Percentiles rank a stretch among this genome's conserved stretches.
phyloP scores from a whole-genome alignment of 148 eudicot species.

The Vaccinium darrowii region DNA sequence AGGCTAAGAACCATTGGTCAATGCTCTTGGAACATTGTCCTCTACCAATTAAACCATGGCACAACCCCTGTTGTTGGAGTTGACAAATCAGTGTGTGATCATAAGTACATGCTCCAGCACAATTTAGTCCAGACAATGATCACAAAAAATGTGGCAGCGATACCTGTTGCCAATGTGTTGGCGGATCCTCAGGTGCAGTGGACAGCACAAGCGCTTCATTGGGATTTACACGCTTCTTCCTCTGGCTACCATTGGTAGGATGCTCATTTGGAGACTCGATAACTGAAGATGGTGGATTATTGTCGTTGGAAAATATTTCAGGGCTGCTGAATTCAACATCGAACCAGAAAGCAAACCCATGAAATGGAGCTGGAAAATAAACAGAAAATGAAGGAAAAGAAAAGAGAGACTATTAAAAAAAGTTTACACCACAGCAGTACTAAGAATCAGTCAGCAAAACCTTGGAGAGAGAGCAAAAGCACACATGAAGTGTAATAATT shows the following conservation, averaged over 20 bases:
- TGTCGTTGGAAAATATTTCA: conserved; percentile 25
- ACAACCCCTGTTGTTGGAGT: not conserved
- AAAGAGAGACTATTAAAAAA: not conserved
- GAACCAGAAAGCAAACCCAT: conserved; percentile 99
- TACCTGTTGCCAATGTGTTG: conserved; percentile 99
- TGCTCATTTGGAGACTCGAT: conserved; percentile 28
- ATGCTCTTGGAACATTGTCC: not conserved
- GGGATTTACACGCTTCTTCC: conserved; percentile 71
- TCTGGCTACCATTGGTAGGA: conserved; percentile 38
- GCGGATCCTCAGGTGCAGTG: conserved; percentile 97
- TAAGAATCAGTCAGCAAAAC: not conserved
- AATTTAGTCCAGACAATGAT: not conserved
- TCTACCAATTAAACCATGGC: not conserved
- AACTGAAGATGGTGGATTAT: conserved; percentile 32
- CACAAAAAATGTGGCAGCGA: conserved; percentile 4
- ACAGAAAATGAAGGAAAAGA: not conserved
- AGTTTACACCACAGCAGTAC: not conserved
- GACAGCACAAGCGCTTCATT: conserved; percentile 75
- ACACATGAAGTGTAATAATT: not conserved
- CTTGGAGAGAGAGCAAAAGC: not conserved
- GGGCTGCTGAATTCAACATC: conserved; percentile 83
- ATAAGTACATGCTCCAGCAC: conserved; percentile 3
- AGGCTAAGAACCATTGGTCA: not conserved
- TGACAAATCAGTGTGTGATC: not conserved
- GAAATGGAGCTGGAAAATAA: conserved; percentile 68